A percentile compares a stretch with the other conserved stretches of the same genome.
These are phyloP conservation scores for Raffaelea albimanens DNA, from an alignment of 2,329 filamentous ascomycete species.

Conservation along the genomic window DNA sequence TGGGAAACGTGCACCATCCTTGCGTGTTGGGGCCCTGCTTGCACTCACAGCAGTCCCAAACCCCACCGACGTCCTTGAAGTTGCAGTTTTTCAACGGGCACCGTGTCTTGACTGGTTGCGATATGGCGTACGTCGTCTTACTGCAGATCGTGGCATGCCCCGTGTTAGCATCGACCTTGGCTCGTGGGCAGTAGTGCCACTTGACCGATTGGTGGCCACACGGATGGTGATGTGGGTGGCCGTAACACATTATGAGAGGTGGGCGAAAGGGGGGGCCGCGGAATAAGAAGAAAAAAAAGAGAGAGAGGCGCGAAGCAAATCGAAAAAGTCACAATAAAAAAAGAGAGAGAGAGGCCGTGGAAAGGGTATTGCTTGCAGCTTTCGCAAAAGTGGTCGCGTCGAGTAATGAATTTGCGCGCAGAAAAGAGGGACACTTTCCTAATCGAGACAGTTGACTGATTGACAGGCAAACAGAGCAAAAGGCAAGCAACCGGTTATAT, in stretches of 20 bases:
- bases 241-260: conserved; percentile 37
- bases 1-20: conserved; percentile 40
- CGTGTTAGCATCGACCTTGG: conserved; percentile 37
- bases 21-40: conserved; percentile 38
- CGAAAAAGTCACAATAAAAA: background rate
- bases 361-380: too few species aligned
- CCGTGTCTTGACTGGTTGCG: conserved; percentile 31
- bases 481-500: background rate
- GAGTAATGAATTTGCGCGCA: background rate
- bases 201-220: conserved; percentile 46
- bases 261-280: background rate
- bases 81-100: conserved; percentile 43
- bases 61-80: conserved; percentile 37
- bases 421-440: too few species aligned
- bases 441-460: background rate
- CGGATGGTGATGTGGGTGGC: conserved; percentile 41
- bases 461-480: background rate
- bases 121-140: conserved; percentile 36
- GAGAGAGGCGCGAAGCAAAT: background rate
- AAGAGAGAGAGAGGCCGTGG: too few species aligned
- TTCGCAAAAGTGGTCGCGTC: too few species aligned
- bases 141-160: conserved; percentile 40
- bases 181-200: conserved; percentile 44
- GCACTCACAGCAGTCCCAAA: conserved; percentile 47
- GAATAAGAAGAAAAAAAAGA: background rate